Base-by-base conservation (phyloP, 2,329 filamentous ascomycete species). In the Periconia sp. region DNA sequence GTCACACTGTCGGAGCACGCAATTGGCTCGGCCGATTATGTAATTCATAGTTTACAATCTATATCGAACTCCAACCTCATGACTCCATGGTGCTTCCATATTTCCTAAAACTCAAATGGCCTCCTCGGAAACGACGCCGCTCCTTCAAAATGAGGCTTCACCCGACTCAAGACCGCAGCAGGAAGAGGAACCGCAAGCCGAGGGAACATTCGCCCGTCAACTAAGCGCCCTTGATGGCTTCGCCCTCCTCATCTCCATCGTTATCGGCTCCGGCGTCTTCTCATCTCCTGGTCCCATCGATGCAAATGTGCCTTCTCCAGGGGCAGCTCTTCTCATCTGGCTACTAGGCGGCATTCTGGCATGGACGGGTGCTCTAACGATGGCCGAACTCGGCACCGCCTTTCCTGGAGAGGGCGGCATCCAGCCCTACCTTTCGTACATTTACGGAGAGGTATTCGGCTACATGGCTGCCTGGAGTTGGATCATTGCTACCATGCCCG, bases 381-480 rank as follows among this genome's bases (percentile, higher is more conserved):
- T 86, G 69, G 81, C 81, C 0, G 83, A 86, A 66, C 72, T 86
- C 4, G 83, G 83, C 4, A 84, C 82, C 0, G 79, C 81, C 1
- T 83, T 86, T 36, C 82, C 81, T 0, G 82, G 82, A 10, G 81
- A 86, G 75, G 81, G 83, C 4, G 83, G 83, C 15, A 78, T 86
- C 13, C 83, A 86, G 54, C 80, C 81, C 1, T 86, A 83, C 50
- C 73, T 86, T 2, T 73, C 77, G 46, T 78, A 82, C 63, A 80
- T 84, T 23, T 86, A 78, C 46, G 82, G 83, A 24, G 81, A 85
- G 35, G 62, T 80, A 1, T 77, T 78, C 40, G 83, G 82, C 5
- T 86, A 85, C 56, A 64, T 86, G 17, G 81, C 82, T 0, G 83
- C 81, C 0, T 86, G 83, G 83, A 83, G 80, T 0, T 86, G 83